These are phyloP conservation scores for Trichaptum fuscoviolaceum DNA, from an alignment of 768 basidiomycete genomes.

Conservation along the genomic window DNA sequence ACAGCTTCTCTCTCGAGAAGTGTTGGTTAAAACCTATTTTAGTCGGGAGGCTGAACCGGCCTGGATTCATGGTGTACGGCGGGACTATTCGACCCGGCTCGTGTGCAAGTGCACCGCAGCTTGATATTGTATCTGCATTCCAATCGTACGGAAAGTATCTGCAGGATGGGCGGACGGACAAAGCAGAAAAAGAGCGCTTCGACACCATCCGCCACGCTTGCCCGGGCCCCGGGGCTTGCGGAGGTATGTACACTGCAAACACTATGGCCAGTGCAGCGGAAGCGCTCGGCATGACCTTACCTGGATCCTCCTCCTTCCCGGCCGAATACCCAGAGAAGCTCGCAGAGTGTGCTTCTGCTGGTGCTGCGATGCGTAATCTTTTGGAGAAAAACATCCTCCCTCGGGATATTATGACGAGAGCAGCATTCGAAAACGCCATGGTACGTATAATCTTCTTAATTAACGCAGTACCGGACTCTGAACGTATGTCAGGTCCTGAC, in stretches of 20 bases:
- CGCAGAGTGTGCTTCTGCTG: conserved; percentile 76
- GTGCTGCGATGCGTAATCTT: conserved; percentile 79
- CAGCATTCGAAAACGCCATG: conserved; percentile 98
- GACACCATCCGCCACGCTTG: conserved; percentile 90
- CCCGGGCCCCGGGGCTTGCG: conserved; percentile 97
- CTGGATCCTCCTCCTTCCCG: conserved; percentile 96
- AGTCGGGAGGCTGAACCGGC: conserved; percentile 95
- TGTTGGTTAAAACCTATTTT: conserved; percentile 7
- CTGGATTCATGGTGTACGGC: conserved; percentile 96
- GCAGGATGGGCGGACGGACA: conserved; percentile 77
- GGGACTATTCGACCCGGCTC: conserved; percentile 92
- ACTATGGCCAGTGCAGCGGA: conserved; percentile 97
- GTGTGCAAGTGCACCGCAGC: conserved; percentile 79
- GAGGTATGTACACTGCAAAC: conserved; percentile 98
- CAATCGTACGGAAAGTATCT: conserved; percentile 96
- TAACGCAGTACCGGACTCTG: background rate
- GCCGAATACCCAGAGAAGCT: conserved; percentile 89
- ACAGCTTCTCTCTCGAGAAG: conserved; percentile 6
- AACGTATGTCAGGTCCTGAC: conserved; percentile 64
- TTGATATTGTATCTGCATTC: conserved; percentile 97
- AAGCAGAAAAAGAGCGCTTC: conserved; percentile 80
- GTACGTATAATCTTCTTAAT: conserved; percentile 35
- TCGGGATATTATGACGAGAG: conserved; percentile 92
- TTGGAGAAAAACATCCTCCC: conserved; percentile 90
- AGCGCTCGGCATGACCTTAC: conserved; percentile 92